Percentiles rank a stretch among this genome's conserved stretches.
Conservation (phyloP, 805 yeast genomes). For the Spathaspora passalidarum region DNA sequence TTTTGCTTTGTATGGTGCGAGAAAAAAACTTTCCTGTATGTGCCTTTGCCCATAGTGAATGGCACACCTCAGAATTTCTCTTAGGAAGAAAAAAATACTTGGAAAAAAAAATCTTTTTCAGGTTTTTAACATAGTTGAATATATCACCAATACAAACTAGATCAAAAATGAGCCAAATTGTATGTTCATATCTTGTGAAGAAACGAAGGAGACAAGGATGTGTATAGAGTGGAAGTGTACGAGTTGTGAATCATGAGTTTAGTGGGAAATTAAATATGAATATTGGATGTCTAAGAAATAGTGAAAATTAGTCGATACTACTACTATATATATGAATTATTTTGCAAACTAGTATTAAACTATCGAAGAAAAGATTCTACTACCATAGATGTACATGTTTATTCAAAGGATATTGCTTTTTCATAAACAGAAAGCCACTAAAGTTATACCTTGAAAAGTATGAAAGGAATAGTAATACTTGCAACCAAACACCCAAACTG, state of each 20-base stretch:
- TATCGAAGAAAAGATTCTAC: too few species aligned
- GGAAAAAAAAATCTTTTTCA: slow-evolving; percentile 10
- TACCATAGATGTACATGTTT: too few species aligned
- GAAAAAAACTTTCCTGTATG: background rate
- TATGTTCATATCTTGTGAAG: slow-evolving; percentile 18
- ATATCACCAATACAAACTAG: slow-evolving; percentile 10
- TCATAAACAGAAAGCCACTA: too few species aligned
- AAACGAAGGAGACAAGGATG: background rate
- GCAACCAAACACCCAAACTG: too few species aligned
- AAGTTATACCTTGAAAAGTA: too few species aligned
- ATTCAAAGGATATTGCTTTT: too few species aligned
- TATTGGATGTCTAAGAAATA: background rate
- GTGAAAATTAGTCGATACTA: background rate
- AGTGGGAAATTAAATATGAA: background rate
- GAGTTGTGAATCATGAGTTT: background rate
- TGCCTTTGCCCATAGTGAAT: background rate
- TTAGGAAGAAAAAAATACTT: slow-evolving; percentile 2
- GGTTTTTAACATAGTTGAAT: slow-evolving; percentile 3
- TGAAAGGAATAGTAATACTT: too few species aligned
- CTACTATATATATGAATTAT: background rate
- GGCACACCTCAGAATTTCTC: background rate
- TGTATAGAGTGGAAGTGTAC: background rate
- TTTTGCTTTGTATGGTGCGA: background rate
- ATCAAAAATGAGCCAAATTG: slow-evolving; percentile 30
- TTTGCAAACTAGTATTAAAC: too few species aligned